Evolutionary conservation across 352 stramenopile genomes (phyloP), one percentile per base, ranked within the genome.

Genomic region (Globisporangium splendens): DNA sequence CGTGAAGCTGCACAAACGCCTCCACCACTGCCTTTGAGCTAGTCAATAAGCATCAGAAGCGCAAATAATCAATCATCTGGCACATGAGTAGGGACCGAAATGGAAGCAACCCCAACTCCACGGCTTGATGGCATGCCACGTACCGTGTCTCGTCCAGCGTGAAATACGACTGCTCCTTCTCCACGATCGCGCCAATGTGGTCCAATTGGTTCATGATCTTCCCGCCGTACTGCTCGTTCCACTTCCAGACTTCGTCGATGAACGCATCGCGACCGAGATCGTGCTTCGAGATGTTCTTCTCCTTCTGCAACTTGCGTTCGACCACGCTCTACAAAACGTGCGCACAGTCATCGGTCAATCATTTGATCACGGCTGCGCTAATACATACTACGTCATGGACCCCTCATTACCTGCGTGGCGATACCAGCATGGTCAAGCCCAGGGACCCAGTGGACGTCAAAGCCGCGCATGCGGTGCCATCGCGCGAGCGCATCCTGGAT

Each of bases 371-470:
- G n/a, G n/a, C n/a, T n/a, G n/a, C n/a, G n/a, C n/a, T n/a, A n/a
- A n/a, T n/a, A n/a, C n/a, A n/a, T n/a, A n/a, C n/a, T 33, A 6
- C 14, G 35, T 35, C 15, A 6, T 43, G 22, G 42, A 50, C 28
- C 11, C 2, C 42, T 17, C 24, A 8, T 4, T 35, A 78, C 70
- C 59, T 99, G 98, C 20, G 98, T 99, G 8, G 97, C 98, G 69
- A 99, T 99, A 22, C 98, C 98, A 2, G 98, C 98, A 69, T 99
- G 98, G 72, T 99, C 98, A 8, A 97, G 89, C 53, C 95, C 95
- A 8, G 95, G 95, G 47, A 99, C 83, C 92, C 98, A 99, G 17
- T 98, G 79, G 24, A 98, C 98, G 21, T 96, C 81, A 69, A 98
- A 95, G 60, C 97, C 97, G 49, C 89, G 88, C 98, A 99, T 99